Base-by-base conservation (phyloP, 805 yeast genomes). In the Saturnispora mendoncae region DNA sequence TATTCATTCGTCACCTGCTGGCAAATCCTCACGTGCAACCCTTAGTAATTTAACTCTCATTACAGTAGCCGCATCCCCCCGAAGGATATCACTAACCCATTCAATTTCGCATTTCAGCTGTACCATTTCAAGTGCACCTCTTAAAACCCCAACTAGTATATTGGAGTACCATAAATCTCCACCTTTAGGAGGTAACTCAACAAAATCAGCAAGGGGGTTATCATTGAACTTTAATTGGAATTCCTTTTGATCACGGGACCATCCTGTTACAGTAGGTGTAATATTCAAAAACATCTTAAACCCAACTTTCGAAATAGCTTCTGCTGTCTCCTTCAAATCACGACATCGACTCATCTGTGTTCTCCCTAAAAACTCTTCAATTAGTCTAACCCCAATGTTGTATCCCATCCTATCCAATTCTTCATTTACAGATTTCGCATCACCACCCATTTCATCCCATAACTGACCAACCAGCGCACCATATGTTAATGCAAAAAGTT, bases 51-150 rank as follows among this genome's bases (percentile, higher is more conserved):
- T 78, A 35, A 92, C 74, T 46, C 81, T 71, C 41, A 92, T 64
- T 55, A 87, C 97, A 0, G 97, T 90, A 21, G 64, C 65, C 10
- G 78, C 79, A 51, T 86, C 90, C 0, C 97, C 97, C 48, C 87
- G 73, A 37, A 92, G 66, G 2, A 71, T 76, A 56, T 92, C 98
- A 50, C 80, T 75, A 2, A 85, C 74, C 56, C 88, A 92, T 49
- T 64, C 67, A 2, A 80, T 86, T 42, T 88, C 95, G 39, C 88
- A 86, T 44, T 88, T 94, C 53, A 92, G 64, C 56, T 92, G 98
- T 3, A 92, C 95, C 96, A 88, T 90, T 55, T 88, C 95, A 38
- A 92, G 64, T 0, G 95, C 87, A 4, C 97, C 97, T 44, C 85
- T 75, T 38, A 92, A 62, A 3, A 92, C 92, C 14, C 98, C 98